phyloP scores from a whole-genome alignment of 495 filamentous ascomycete genomes.

The Daldinia bambusicola region DNA sequence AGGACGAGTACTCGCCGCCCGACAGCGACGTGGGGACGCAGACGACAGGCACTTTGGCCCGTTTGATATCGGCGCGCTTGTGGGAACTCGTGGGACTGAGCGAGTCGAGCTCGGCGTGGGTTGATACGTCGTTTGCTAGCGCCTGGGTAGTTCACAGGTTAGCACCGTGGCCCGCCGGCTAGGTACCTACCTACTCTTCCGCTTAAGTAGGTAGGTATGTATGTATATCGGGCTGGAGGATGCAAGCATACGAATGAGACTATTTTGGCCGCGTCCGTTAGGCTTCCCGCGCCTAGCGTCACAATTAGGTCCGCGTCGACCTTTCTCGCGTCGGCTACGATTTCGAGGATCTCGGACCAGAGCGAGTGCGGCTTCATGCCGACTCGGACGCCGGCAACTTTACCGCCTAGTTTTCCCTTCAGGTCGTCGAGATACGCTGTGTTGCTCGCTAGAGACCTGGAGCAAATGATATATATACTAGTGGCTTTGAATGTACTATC shows the following conservation, averaged over 20 bases:
- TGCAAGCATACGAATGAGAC: conserved; percentile 57
- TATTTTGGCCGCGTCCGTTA: conserved; percentile 70
- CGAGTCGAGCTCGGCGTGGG: conserved; percentile 54
- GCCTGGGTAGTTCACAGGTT: conserved; percentile 32
- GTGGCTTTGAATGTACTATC: conserved; percentile 54
- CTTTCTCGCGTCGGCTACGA: conserved; percentile 57
- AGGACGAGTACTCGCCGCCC: conserved; percentile 66
- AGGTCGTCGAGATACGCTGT: conserved; percentile 60
- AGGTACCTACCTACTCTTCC: not conserved
- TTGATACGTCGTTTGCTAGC: conserved; percentile 56
- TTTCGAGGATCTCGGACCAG: conserved; percentile 67
- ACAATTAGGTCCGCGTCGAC: conserved; percentile 62
- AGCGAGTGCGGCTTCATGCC: conserved; percentile 69
- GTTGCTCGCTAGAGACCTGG: conserved; percentile 60
- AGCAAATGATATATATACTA: conserved; percentile 67
- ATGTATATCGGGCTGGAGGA: not conserved
- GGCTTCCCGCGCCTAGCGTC: conserved; percentile 67
- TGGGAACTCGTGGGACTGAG: conserved; percentile 51
- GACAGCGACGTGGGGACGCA: conserved; percentile 68
- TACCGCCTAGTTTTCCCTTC: conserved; percentile 51
- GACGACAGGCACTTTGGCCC: conserved; percentile 62
- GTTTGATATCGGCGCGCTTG: conserved; percentile 50
- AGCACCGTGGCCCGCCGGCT: not conserved
- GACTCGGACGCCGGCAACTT: conserved; percentile 60
- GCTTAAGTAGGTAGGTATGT: no score